Evolutionary conservation across 331 rosid species (phyloP).

Genomic region (Rhamnella rubrinervis): DNA sequence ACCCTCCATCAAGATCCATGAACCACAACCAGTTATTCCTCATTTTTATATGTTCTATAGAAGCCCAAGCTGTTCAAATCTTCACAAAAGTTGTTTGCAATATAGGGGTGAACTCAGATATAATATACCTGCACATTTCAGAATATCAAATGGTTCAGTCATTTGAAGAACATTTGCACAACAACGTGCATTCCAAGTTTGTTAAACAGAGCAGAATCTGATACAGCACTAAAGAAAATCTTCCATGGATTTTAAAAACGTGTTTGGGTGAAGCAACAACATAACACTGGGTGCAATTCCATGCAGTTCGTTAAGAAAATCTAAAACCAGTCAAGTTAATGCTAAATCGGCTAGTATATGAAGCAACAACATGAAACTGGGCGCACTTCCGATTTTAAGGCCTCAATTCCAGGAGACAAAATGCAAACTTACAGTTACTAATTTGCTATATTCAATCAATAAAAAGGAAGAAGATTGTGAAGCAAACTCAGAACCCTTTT

Average conservation of each 20-base stretch:
- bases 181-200: too few species aligned
- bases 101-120: constrained; percentile 4
- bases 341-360: background rate
- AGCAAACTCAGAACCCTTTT: background rate
- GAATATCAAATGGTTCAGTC: constrained; percentile 10
- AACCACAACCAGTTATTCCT: constrained; percentile 61
- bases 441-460: background rate
- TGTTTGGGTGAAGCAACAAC: background rate
- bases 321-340: background rate
- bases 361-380: background rate
- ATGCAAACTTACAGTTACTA: background rate
- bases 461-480: background rate
- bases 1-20: constrained; percentile 63
- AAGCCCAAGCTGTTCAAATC: constrained; percentile 2
- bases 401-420: constrained; percentile 9
- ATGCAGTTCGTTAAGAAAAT: too few species aligned
- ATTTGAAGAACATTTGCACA: too few species aligned
- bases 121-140: constrained; percentile 34
- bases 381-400: constrained; percentile 1
- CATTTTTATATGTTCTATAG: constrained; percentile 34
- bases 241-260: too few species aligned
- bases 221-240: too few species aligned
- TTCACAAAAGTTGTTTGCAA: constrained; percentile 5
- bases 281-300: background rate
- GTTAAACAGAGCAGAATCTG: too few species aligned